phyloP scores from a whole-genome alignment of 371 early-diverging fungal species.

The Saksenaea oblongispora region DNA sequence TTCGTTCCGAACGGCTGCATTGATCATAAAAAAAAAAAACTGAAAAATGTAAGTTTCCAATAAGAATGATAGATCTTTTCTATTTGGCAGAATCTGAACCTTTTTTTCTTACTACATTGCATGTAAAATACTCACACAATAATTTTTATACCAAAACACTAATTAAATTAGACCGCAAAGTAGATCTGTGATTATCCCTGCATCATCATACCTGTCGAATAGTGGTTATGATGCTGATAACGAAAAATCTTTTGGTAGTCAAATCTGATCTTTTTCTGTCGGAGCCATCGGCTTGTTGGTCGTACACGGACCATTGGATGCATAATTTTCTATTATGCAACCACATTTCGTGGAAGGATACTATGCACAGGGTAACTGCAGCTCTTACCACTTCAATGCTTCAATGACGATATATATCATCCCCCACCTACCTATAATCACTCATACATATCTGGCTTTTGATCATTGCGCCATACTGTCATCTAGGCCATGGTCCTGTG shows the following conservation, averaged over 20 bases:
- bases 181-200: not conserved
- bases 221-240: not conserved
- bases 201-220: not conserved
- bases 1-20: not conserved
- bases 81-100: not conserved
- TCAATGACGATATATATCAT: not conserved
- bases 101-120: not conserved
- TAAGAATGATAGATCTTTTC: not conserved
- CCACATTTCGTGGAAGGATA: not conserved
- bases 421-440: not conserved
- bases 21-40: not conserved
- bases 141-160: not conserved
- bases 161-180: not conserved
- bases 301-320: constrained; percentile 2
- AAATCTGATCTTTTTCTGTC: not conserved
- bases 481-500: not conserved
- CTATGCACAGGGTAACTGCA: not conserved
- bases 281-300: not conserved
- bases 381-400: no score
- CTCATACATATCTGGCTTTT: not conserved
- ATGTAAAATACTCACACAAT: not conserved
- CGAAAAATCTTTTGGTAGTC: not conserved
- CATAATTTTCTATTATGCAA: not conserved
- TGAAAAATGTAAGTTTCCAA: not conserved
- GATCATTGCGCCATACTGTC: not conserved